Evolutionary conservation across 23 red algal genomes (phyloP).

Genomic region (Agarophyton chilense): DNA sequence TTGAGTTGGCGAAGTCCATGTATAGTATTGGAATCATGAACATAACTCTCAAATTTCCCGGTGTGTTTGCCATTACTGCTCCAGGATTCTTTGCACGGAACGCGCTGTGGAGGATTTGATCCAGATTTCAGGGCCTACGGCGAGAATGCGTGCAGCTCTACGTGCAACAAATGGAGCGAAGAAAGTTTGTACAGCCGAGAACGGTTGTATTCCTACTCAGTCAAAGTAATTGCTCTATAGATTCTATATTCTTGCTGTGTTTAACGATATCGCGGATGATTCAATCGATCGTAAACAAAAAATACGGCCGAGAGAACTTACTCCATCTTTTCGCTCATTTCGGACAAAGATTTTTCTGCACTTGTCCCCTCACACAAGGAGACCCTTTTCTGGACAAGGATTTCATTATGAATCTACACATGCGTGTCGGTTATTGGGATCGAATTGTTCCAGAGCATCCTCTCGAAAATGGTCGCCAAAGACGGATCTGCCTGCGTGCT

Average conservation of each 20-base stretch:
- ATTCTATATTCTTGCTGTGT: conserved; percentile 83
- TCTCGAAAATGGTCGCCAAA: conserved; percentile 69
- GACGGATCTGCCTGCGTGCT: conserved; percentile 41
- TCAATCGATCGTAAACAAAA: conserved; percentile 79
- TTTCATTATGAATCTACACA: conserved; percentile 89
- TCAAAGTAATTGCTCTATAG: conserved; percentile 83
- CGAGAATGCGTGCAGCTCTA: conserved; percentile 27
- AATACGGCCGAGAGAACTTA: conserved; percentile 77
- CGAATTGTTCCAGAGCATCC: conserved; percentile 79
- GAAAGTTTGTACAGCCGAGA: conserved; percentile 35
- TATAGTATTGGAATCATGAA: conserved; percentile 84
- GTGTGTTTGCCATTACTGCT: conserved; percentile 95
- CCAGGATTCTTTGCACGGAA: conserved; percentile 69
- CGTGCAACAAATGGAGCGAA: background rate
- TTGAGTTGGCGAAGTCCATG: conserved; percentile 93
- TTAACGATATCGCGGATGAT: conserved; percentile 70
- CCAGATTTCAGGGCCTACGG: conserved; percentile 1
- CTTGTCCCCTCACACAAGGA: conserved; percentile 87
- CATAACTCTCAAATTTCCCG: conserved; percentile 79
- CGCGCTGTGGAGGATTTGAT: too few relatives aligned
- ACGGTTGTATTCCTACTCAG: conserved; percentile 84
- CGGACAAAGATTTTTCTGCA: conserved; percentile 67
- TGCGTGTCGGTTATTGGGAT: conserved; percentile 92
- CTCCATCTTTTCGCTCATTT: conserved; percentile 84
- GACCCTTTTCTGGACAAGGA: conserved; percentile 91